Base-by-base conservation (phyloP, 441 rosid genomes). In the Jatropha multifida region DNA sequence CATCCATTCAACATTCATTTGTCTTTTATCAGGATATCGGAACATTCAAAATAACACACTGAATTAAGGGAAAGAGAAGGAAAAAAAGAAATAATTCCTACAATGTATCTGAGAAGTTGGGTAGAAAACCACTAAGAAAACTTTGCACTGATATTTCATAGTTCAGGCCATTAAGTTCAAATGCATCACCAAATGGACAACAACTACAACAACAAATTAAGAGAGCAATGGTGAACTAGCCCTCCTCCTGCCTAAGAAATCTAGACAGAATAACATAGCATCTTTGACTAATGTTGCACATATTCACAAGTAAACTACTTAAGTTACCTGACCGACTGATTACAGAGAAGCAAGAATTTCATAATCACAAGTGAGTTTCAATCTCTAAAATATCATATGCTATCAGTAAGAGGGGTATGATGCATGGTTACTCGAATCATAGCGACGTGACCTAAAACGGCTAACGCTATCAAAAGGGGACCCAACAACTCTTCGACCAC, bases 401-500 rank as follows among this genome's bases (percentile, higher is more conserved):
- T 72, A 77, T 79, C 83, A 83, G 58, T 80, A 68, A 80, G 80
- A 52, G 40, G 83, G 77, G 75, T 86, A 78, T 26, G 78, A 72
- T 64, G 80, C 77, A 58, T 77, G 75, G 32, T 81, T 76, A 82
- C 82, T 85, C 5, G 84, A 48, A 63, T 82, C 86, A 81, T 83
- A 81, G 80, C 89, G 87, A 56, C 84, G 81, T 52, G 93, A 85
- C 84, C 92, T 88, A 81, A 82, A 40, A 60, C 82, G 91, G 75
- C 80, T 85, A 83, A 73, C 76, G 74, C 74, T 80, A 79, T 94
- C 94, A 85, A 83, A 66, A 54, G 87, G 56, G 13, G 89, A 74
- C 77, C 92, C 88, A 26, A 81, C 81, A 82, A 76, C 84, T 84
- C 96, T 90, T 78, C 88, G 86, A 85, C 87, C 87, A 81, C 80